phyloP scores from a whole-genome alignment of 495 filamentous ascomycete species.

The Aspergillus carlsbadensis region DNA sequence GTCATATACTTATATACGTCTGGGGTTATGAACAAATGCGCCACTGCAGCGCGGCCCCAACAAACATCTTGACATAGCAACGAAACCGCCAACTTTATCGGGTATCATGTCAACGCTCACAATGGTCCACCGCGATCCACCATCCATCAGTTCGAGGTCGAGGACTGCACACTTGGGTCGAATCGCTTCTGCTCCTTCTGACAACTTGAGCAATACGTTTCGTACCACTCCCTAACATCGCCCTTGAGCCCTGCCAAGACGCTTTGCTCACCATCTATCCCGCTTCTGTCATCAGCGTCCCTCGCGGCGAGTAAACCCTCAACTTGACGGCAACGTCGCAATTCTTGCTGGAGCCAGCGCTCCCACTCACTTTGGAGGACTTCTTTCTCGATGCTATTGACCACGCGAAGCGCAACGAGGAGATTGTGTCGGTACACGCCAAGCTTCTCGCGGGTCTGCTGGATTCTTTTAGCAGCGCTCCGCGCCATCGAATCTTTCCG shows the following conservation, averaged over 20 bases:
- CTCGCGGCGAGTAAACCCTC: slow-evolving; percentile 46
- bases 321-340: slow-evolving; percentile 63
- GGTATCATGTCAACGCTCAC: slow-evolving; percentile 33
- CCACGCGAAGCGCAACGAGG: slow-evolving; percentile 82
- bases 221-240: slow-evolving; percentile 61
- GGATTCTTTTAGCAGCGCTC: slow-evolving; percentile 63
- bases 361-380: slow-evolving; percentile 86
- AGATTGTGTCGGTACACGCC: slow-evolving; percentile 88
- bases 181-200: slow-evolving; percentile 52
- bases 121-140: slow-evolving; percentile 11
- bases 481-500: slow-evolving; percentile 48
- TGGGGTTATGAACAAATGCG: slow-evolving; percentile 5
- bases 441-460: slow-evolving; percentile 75
- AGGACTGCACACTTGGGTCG: slow-evolving; percentile 20
- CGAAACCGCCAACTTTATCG: slow-evolving; percentile 19
- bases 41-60: neutral
- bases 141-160: slow-evolving; percentile 11
- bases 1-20: slow-evolving; percentile 13
- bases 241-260: slow-evolving; percentile 43
- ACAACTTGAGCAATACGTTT: slow-evolving; percentile 75
- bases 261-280: slow-evolving; percentile 23
- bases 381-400: slow-evolving; percentile 86
- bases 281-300: slow-evolving; percentile 23
- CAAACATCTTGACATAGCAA: slow-evolving; percentile 4
- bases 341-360: slow-evolving; percentile 79